Percentiles rank a stretch among this genome's conserved stretches.
These are phyloP conservation scores for Acidiella bohemica DNA, from an alignment of 495 filamentous ascomycete species.

Conservation along the genomic window DNA sequence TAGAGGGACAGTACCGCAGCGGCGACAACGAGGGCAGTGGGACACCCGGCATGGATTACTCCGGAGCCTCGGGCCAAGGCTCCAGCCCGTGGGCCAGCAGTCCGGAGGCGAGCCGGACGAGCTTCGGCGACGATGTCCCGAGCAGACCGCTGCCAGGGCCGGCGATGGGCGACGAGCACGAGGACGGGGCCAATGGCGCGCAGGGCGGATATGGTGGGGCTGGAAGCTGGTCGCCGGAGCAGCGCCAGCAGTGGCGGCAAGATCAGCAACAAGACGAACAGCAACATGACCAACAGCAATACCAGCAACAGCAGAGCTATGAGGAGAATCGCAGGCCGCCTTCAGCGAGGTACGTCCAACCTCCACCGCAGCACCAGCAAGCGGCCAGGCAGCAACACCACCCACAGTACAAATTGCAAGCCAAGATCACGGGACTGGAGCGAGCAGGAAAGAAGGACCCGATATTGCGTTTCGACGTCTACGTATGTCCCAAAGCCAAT, in stretches of 20 bases:
- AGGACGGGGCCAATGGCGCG: conserved; percentile 2
- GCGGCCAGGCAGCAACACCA: conserved; percentile 5
- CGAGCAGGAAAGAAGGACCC: conserved; percentile 89
- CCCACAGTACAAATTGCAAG: conserved; percentile 53
- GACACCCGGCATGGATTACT: conserved; percentile 13
- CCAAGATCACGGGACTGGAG: conserved; percentile 86
- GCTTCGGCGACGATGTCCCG: conserved; percentile 13
- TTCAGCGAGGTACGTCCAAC: conserved; percentile 14
- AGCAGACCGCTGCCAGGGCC: conserved; percentile 12
- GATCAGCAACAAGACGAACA: conserved; percentile 10
- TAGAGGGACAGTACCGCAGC: conserved; percentile 13
- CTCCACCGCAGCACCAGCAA: conserved; percentile 8
- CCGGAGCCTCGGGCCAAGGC: conserved; percentile 3
- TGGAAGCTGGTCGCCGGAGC: conserved; percentile 10
- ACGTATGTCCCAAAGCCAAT: conserved; percentile 39
- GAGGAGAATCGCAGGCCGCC: conserved; percentile 18
- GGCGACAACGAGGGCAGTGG: too few relatives aligned
- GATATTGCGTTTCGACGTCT: conserved; percentile 89
- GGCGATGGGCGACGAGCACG: conserved; percentile 6
- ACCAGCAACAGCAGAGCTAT: not conserved
- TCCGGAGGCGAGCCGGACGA: conserved; percentile 14
- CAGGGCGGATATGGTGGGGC: not conserved
- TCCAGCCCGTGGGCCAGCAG: conserved; percentile 16
- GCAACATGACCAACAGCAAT: conserved; percentile 2
- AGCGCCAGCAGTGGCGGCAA: conserved; percentile 11